Base-by-base conservation (phyloP, 2,329 filamentous ascomycete species). In the Penicillium janthinellum region DNA sequence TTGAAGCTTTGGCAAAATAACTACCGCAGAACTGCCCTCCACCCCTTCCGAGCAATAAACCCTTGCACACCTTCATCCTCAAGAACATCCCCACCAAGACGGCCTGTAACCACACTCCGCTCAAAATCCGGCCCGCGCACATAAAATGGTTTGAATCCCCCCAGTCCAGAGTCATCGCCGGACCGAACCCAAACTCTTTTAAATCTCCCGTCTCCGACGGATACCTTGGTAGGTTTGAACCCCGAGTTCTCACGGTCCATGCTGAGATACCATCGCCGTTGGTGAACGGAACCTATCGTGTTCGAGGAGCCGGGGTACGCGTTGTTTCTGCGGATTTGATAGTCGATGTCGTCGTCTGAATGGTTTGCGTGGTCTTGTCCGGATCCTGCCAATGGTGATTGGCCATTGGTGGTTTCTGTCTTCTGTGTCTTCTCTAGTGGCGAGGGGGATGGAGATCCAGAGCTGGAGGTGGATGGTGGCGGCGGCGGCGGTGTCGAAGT, bases 281-380 rank as follows among this genome's bases (percentile, higher is more conserved):
- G 88, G 66, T 90, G 84, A 4, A 90, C 78, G 39, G 87, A 90
- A 5, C 83, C 85, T 42, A 91, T 87, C 2, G 81, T 84, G 67
- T 91, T 91, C 1, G 68, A 79, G 0, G 89, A 86, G 5, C 88
- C 88, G 0, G 83, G 76, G 67, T 91, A 91, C 4, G 88, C 86
- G 66, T 91, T 91, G 5, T 82, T 85, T 2, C 71, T 71, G 7
- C 85, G 82, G 25, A 88, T 82, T 31, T 83, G 74, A 41, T 83
- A 80, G 59, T 86, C 82, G 57, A 84, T 78, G 8, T 64, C 59
- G 54, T 67, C 44, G 37, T 66, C 50, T 8, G 62, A 51, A 10
- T 68, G 65, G 10, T 42, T 55, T 10, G 50, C 42, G 11, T 57
- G 17, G 5, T 59, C 57, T 37, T 58, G 25, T n/a, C 14, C 5